These are phyloP conservation scores for Petrea volubilis DNA, from an alignment of 257 asterid genomes.

Conservation along the genomic window DNA sequence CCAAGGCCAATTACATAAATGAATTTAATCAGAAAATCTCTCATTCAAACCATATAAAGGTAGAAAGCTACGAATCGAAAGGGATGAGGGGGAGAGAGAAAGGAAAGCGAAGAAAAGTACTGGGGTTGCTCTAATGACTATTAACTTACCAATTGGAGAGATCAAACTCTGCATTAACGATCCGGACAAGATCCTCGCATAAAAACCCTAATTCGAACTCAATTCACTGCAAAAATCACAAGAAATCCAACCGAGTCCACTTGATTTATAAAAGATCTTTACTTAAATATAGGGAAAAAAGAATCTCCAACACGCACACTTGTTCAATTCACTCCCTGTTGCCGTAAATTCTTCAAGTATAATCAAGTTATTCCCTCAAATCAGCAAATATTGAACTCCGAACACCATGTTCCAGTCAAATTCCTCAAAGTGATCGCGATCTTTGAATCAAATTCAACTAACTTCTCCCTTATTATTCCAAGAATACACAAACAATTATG, in stretches of 20 bases:
- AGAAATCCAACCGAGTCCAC: conserved; percentile 15
- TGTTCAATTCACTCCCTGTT: conserved; percentile 21
- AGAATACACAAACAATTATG: conserved; percentile 12
- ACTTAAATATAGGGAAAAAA: background rate
- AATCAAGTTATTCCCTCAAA: conserved; percentile 10
- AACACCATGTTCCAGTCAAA: conserved; percentile 13
- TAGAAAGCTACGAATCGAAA: conserved; percentile 12
- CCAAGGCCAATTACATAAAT: conserved; percentile 29
- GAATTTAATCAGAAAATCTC: conserved; percentile 18
- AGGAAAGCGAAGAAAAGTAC: no score
- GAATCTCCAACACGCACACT: conserved; percentile 15
- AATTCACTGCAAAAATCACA: conserved; percentile 25
- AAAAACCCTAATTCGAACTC: conserved; percentile 40
- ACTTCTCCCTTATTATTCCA: conserved; percentile 1
- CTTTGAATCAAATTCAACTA: conserved; percentile 15
- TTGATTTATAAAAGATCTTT: conserved; percentile 21
- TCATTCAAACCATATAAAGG: background rate
- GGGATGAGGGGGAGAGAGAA: no score
- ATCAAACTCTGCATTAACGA: conserved; percentile 62
- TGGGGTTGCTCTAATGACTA: conserved; percentile 7
- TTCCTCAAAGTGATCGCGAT: conserved; percentile 31
- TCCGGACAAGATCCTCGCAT: conserved; percentile 49
- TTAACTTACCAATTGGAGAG: conserved; percentile 41
- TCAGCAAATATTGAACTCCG: background rate
- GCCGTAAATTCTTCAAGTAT: background rate